Conservation (phyloP, 306 rosid species). For the Lotus japonicus region DNA sequence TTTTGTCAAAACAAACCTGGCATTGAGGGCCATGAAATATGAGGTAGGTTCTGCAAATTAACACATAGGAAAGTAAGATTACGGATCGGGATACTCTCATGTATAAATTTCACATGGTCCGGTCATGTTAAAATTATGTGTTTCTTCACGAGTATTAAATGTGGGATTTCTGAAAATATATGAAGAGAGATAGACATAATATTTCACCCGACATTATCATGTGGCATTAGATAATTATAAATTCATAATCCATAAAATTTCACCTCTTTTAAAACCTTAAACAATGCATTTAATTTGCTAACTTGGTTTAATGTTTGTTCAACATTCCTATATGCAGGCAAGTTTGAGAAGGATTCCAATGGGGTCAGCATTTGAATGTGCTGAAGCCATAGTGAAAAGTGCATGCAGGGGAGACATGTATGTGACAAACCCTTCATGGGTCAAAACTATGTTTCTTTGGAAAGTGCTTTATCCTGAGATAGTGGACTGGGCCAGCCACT, state of each 20-base stretch:
- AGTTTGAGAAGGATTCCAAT: slow-evolving; percentile 22
- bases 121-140: too few relatives aligned
- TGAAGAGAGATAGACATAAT: too few relatives aligned
- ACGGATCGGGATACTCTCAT: too few relatives aligned
- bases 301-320: neutral
- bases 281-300: too few relatives aligned
- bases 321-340: neutral
- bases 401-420: slow-evolving; percentile 33
- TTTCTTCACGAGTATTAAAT: too few relatives aligned
- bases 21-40: neutral
- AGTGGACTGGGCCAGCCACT: neutral
- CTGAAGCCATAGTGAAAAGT: slow-evolving; percentile 18
- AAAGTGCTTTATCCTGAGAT: slow-evolving; percentile 22
- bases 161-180: too few relatives aligned
- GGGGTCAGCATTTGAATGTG: slow-evolving; percentile 25
- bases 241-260: too few relatives aligned
- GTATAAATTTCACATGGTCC: too few relatives aligned
- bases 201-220: too few relatives aligned
- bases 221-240: too few relatives aligned
- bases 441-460: slow-evolving; percentile 2
- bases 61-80: too few relatives aligned
- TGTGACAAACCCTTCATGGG: slow-evolving; percentile 31
- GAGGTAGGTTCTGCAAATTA: slow-evolving; percentile 6
- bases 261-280: too few relatives aligned
- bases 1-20: slow-evolving; percentile 12